A percentile compares a stretch with the other conserved stretches of the same genome.
phyloP scores from a whole-genome alignment of 441 rosid species.

The Euphorbia celastroides region DNA sequence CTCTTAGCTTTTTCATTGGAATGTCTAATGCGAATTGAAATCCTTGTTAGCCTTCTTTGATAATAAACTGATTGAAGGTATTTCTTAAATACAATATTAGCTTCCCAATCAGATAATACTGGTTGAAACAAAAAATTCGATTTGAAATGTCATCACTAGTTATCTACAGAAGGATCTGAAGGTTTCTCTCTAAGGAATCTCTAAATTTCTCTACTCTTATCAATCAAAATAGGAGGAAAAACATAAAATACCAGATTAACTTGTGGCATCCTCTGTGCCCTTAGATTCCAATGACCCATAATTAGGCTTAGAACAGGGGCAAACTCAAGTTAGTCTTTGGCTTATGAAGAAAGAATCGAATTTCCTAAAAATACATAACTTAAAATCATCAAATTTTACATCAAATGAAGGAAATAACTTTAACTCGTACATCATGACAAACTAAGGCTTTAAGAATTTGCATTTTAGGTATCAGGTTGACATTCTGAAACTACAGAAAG shows the following conservation, averaged over 20 bases:
- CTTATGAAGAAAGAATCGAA: neutral
- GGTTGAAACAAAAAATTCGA: neutral
- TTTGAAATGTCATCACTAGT: neutral
- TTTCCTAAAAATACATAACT: neutral
- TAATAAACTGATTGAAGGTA: neutral
- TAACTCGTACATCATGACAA: neutral
- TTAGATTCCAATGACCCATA: too few relatives aligned
- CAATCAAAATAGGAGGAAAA: too few relatives aligned
- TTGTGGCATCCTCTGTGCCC: too few relatives aligned
- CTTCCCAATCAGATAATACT: neutral
- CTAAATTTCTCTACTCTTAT: neutral
- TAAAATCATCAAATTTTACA: neutral
- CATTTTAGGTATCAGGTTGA: neutral
- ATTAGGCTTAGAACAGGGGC: too few relatives aligned
- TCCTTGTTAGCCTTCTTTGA: neutral
- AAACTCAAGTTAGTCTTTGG: neutral
- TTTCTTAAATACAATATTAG: neutral
- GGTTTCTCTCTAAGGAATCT: neutral
- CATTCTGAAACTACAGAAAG: neutral
- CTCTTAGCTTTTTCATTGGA: neutral
- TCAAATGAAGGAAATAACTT: neutral
- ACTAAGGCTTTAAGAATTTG: neutral
- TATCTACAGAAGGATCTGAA: neutral
- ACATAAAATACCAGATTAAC: too few relatives aligned
- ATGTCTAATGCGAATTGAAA: neutral